Evolutionary conservation across 139 green algal species (phyloP).

Genomic region (Picochlorum sp.): DNA sequence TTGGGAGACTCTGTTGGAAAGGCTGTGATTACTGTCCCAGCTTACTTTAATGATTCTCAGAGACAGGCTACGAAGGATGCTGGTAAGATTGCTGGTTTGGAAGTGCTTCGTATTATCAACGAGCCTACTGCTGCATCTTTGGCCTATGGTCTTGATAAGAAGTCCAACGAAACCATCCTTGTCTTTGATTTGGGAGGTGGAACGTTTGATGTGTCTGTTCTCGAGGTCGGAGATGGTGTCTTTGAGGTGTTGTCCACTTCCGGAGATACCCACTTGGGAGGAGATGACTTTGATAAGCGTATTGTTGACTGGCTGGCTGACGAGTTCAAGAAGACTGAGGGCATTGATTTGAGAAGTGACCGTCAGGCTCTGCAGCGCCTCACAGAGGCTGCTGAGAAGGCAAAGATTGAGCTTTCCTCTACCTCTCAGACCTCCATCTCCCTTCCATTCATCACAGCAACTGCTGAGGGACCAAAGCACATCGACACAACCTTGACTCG

Average conservation of each 20-base stretch:
- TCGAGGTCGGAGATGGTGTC: constrained; percentile 94
- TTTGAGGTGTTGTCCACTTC: constrained; percentile 98
- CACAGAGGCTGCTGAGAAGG: constrained; percentile 97
- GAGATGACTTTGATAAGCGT: constrained; percentile 99
- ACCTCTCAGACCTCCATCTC: constrained; percentile 80
- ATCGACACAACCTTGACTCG: constrained; percentile 84
- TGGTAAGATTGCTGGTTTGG: constrained; percentile 89
- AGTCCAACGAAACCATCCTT: constrained; percentile 98
- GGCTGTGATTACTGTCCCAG: constrained; percentile 97
- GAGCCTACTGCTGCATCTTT: constrained; percentile 97
- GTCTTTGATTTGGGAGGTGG: constrained; percentile 98
- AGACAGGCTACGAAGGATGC: constrained; percentile 89
- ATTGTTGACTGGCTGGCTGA: constrained; percentile 94
- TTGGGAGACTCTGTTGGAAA: constrained; percentile 70
- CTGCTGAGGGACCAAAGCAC: constrained; percentile 97
- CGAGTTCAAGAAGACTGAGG: constrained; percentile 86
- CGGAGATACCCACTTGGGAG: constrained; percentile 96
- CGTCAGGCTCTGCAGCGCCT: constrained; percentile 84
- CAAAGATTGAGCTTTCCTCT: constrained; percentile 96
- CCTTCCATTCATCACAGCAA: constrained; percentile 99
- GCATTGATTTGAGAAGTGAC: constrained; percentile 94
- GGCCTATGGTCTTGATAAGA: constrained; percentile 95
- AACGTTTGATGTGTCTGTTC: constrained; percentile 95
- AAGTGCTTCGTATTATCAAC: constrained; percentile 99
- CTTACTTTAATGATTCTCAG: constrained; percentile 99